These are phyloP conservation scores for Tetrahymena elliotti DNA, from an alignment of 73 alveolate genomes.

Conservation along the genomic window DNA sequence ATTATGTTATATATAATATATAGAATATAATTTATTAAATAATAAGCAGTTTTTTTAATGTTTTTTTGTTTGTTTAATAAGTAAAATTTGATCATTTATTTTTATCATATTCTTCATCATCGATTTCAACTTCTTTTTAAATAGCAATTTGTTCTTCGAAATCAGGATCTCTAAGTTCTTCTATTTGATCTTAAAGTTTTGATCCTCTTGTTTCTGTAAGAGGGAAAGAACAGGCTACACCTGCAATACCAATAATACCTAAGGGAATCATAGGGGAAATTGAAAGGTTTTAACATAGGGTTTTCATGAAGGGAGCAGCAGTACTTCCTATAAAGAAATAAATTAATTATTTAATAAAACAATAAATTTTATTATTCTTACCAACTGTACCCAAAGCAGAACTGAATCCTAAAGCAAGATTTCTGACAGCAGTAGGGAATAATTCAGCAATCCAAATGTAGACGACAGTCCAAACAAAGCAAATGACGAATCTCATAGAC, in stretches of 20 bases:
- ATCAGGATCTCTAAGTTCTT: not conserved
- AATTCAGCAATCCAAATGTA: conserved; percentile 22
- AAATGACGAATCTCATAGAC: conserved; percentile 29
- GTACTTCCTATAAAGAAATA: not conserved
- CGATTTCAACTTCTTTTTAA: not conserved
- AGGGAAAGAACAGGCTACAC: conserved; percentile 8
- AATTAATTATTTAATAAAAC: not conserved
- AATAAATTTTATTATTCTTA: not conserved
- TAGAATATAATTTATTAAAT: too few relatives aligned
- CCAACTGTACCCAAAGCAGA: conserved; percentile 42
- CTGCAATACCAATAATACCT: conserved; percentile 13
- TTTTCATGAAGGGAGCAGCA: conserved; percentile 8
- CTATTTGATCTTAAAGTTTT: not conserved
- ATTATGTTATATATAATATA: too few relatives aligned
- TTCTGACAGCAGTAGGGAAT: conserved; percentile 37
- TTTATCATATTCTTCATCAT: not conserved
- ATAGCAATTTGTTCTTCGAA: not conserved
- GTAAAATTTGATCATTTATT: not conserved
- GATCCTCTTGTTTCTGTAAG: conserved; percentile 19
- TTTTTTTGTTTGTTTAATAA: not conserved
- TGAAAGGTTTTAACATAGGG: not conserved
- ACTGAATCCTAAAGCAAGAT: conserved; percentile 31
- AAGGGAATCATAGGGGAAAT: conserved; percentile 23
- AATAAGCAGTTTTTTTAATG: too few relatives aligned
- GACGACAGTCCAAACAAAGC: conserved; percentile 21